phyloP scores from a whole-genome alignment of 345 rosid species.

The Mangifera indica region DNA sequence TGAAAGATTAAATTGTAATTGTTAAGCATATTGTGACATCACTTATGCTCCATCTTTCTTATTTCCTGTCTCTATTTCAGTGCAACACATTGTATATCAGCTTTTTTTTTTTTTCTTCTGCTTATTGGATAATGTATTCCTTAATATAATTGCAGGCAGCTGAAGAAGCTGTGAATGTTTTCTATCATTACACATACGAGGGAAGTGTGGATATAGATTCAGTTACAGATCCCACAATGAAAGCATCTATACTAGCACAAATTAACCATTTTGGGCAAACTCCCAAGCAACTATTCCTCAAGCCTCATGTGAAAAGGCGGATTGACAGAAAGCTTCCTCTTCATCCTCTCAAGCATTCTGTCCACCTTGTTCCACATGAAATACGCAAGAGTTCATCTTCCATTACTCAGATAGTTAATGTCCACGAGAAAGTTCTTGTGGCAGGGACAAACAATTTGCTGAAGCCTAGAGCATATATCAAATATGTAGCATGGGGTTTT shows the following conservation, averaged over 20 bases:
- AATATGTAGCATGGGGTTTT: conserved; percentile 94
- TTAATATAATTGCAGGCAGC: conserved; percentile 65
- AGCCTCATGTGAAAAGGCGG: conserved; percentile 85
- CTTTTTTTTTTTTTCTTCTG: conserved; percentile 4
- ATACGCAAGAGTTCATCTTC: conserved; percentile 71
- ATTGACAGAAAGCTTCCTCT: conserved; percentile 70
- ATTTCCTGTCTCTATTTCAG: neutral
- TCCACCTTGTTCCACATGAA: conserved; percentile 84
- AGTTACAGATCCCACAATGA: conserved; percentile 96
- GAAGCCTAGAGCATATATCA: conserved; percentile 85
- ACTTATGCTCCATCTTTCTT: too few species aligned
- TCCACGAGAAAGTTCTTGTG: conserved; percentile 81
- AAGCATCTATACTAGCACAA: conserved; percentile 98
- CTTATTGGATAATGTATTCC: conserved; percentile 7
- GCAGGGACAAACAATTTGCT: conserved; percentile 70
- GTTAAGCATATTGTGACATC: neutral
- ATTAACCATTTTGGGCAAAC: conserved; percentile 99
- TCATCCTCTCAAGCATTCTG: conserved; percentile 83
- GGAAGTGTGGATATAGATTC: conserved; percentile 99
- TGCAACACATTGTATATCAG: neutral
- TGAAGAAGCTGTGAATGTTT: conserved; percentile 97
- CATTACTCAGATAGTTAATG: conserved; percentile 71
- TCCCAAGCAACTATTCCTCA: conserved; percentile 94
- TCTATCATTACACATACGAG: conserved; percentile 99
- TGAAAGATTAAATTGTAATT: neutral